A percentile compares a stretch with the other conserved stretches of the same genome.
Conservation (phyloP, 805 yeast genomes). For the Yamadazyma laniorum region DNA sequence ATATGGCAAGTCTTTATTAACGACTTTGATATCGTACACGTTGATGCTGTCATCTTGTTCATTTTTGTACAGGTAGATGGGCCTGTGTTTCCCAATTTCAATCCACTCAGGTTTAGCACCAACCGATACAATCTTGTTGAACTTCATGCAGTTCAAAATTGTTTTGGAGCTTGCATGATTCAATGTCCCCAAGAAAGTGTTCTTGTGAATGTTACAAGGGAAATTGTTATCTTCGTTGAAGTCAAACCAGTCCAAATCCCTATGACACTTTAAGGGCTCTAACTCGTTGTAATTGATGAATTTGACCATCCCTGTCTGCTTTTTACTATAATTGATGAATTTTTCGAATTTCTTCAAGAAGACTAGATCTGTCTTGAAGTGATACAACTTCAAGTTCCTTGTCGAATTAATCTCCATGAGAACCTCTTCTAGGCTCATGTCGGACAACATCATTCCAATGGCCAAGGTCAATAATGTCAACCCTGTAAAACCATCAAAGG, state of each 20-base stretch:
- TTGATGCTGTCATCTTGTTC: constrained; percentile 14
- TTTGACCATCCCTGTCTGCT: constrained; percentile 3
- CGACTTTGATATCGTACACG: constrained; percentile 12
- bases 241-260: constrained; percentile 33
- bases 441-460: constrained; percentile 14
- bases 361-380: constrained; percentile 27
- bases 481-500: constrained; percentile 41
- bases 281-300: constrained; percentile 13
- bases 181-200: constrained; percentile 31
- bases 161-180: constrained; percentile 34
- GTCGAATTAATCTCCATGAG: constrained; percentile 18
- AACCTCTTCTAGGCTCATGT: constrained; percentile 23
- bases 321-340: constrained; percentile 19
- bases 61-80: constrained; percentile 21
- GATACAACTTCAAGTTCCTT: constrained; percentile 24
- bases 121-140: constrained; percentile 29
- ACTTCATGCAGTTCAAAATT: constrained; percentile 22
- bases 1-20: constrained; percentile 12
- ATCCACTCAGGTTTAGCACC: constrained; percentile 40
- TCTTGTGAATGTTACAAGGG: constrained; percentile 31
- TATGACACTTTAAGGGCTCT: neutral
- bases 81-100: constrained; percentile 7
- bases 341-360: constrained; percentile 30
- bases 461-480: constrained; percentile 24
- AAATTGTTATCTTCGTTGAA: constrained; percentile 31